These are phyloP conservation scores for Leishmania braziliensis DNA, from an alignment of 208 protist species.

Conservation along the genomic window DNA sequence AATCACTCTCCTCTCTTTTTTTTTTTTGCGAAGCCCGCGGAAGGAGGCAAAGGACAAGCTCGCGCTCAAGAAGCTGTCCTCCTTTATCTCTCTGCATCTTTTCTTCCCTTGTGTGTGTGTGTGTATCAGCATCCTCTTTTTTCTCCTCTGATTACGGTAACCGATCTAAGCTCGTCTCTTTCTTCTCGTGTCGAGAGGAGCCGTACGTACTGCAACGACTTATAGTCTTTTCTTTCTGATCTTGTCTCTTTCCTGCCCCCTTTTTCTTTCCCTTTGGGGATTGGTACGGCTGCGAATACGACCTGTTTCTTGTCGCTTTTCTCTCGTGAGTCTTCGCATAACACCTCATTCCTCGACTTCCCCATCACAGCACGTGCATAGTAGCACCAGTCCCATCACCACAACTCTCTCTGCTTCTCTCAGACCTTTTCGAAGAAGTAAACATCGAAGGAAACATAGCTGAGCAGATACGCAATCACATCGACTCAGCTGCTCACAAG, in stretches of 20 bases:
- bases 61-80: not conserved
- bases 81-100: not conserved
- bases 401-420: not conserved
- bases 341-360: not conserved
- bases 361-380: not conserved
- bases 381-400: not conserved
- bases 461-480: not conserved
- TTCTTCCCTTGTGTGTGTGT: not conserved
- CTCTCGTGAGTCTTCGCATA: not conserved
- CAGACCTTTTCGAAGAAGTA: not conserved
- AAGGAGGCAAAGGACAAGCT: not conserved
- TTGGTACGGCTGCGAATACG: not conserved
- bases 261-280: not conserved
- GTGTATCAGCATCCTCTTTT: not conserved
- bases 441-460: not conserved
- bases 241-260: not conserved
- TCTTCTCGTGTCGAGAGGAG: not conserved
- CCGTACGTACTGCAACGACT: slow-evolving; percentile 2
- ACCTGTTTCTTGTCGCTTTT: not conserved
- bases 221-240: not conserved
- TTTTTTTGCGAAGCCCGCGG: not conserved
- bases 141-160: not conserved
- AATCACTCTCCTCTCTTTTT: not conserved
- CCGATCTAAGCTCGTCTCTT: not conserved
- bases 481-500: not conserved